Evolutionary conservation across 768 basidiomycete species (phyloP), one percentile per base, ranked within the genome.

Genomic region (Suillus paluster): DNA sequence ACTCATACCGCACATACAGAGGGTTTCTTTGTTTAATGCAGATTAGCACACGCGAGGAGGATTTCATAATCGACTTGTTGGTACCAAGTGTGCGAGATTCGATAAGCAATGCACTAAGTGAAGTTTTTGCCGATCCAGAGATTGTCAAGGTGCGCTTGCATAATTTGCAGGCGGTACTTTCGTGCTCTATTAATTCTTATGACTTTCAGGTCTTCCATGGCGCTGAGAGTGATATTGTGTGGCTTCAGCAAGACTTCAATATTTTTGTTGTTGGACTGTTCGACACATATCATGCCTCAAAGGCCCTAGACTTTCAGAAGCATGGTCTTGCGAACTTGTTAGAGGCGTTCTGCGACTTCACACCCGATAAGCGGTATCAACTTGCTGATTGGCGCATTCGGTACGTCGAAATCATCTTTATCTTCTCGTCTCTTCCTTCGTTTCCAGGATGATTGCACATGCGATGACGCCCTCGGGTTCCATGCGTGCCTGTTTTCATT

Each of bases 341-440:
- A 9, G 87, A 90, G 67, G 89, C 90, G 80, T 98, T 94, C 70
- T 96, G 94, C 70, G 88, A 94, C 68, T 95, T 95, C 67, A 82
- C 83, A 8, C 87, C 97, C 0, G 97, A 99, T 79, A 99, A 99
- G 77, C 86, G 94, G 34, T 99, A 97, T 71, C 97, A 98, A 70
- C 81, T 97, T 7, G 97, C 97, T 11, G 97, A 99, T 74, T 99
- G 97, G 97, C 87, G 97, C 27, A 93, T 98, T 66, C 85, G 95
- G 87, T 90, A 45, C 33, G 82, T 67, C 11, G 46, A 57, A 15
- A 10, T 14, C 53, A 59, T 48, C 8, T 41, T 59, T 50, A 10
- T 23, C 45, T 14, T 52, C 17, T 54, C 30, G 7, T 10, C 7
- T 50, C n/a, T 50, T 19, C 49, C 30, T 30, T 10, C 27, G 3